Evolutionary conservation across 2,329 filamentous ascomycete species (phyloP).

Genomic region (Purpureocillium lavendulum): DNA sequence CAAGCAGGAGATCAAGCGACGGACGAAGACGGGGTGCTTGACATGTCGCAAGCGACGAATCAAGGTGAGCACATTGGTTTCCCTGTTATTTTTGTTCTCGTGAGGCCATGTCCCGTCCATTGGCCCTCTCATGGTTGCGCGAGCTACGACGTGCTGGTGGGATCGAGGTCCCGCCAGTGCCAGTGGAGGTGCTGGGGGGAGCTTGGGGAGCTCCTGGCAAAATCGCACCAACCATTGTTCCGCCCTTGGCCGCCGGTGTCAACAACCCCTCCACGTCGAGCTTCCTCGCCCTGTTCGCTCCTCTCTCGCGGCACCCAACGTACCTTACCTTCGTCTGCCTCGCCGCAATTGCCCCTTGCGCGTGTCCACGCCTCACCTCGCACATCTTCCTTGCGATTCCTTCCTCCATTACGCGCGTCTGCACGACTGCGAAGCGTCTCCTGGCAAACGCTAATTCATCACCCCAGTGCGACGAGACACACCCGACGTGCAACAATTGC

Average conservation of each 20-base stretch:
- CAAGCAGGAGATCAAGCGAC: slow-evolving; percentile 50
- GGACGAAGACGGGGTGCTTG: slow-evolving; percentile 55
- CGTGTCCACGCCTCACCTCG: neutral
- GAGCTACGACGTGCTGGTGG: too few species aligned
- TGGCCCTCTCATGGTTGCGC: too few species aligned
- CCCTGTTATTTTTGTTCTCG: neutral
- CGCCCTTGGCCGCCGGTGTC: neutral
- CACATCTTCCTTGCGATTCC: neutral
- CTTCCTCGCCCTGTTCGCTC: neutral
- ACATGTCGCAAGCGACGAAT: slow-evolving; percentile 54
- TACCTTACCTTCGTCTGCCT: neutral
- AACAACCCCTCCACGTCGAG: neutral
- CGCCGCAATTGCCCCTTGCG: neutral
- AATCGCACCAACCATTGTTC: slow-evolving; percentile 2
- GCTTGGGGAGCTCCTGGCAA: too few species aligned
- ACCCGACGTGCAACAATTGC: slow-evolving; percentile 86
- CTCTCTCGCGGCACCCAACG: neutral
- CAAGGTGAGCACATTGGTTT: slow-evolving; percentile 39
- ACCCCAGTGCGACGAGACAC: slow-evolving; percentile 84
- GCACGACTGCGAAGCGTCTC: too few species aligned
- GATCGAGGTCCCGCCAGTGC: too few species aligned
- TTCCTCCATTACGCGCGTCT: too few species aligned
- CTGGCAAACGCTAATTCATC: neutral
- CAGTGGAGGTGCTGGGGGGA: too few species aligned
- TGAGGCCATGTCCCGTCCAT: too few species aligned